Conservation (phyloP, 2,329 filamentous ascomycete genomes). For the Colletotrichum sp. region DNA sequence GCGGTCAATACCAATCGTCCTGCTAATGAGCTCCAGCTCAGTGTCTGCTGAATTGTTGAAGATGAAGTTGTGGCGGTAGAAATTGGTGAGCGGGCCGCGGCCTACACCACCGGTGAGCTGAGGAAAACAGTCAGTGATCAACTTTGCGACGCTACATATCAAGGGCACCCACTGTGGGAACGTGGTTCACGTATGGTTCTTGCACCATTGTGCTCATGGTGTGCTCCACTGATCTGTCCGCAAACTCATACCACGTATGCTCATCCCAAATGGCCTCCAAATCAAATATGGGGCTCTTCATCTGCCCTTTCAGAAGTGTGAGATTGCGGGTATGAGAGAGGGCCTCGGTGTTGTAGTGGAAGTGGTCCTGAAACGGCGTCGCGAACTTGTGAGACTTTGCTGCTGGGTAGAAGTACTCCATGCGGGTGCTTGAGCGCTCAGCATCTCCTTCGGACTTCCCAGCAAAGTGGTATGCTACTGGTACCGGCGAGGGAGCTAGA, state of each 20-base stretch:
- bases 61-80: conserved; percentile 78
- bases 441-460: conserved; percentile 18
- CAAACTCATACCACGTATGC: conserved; percentile 76
- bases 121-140: neutral
- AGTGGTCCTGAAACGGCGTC: conserved; percentile 53
- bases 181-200: conserved; percentile 80
- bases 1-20: conserved; percentile 74
- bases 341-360: conserved; percentile 57
- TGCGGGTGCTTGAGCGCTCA: neutral
- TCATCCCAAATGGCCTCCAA: conserved; percentile 81
- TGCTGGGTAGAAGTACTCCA: conserved; percentile 46
- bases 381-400: conserved; percentile 43
- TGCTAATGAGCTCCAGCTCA: conserved; percentile 69
- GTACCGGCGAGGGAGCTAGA: neutral
- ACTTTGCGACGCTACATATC: neutral
- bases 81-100: conserved; percentile 63
- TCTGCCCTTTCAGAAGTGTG: conserved; percentile 65
- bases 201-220: conserved; percentile 83
- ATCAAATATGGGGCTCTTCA: conserved; percentile 72
- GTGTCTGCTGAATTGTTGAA: conserved; percentile 74
- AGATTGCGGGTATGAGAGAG: conserved; percentile 71
- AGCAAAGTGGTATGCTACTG: conserved; percentile 17
- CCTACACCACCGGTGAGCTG: conserved; percentile 73
- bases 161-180: conserved; percentile 57
- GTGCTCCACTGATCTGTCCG: conserved; percentile 69